Conservation (phyloP, 2,329 filamentous ascomycete genomes). For the Talaromyces amestolkiae region DNA sequence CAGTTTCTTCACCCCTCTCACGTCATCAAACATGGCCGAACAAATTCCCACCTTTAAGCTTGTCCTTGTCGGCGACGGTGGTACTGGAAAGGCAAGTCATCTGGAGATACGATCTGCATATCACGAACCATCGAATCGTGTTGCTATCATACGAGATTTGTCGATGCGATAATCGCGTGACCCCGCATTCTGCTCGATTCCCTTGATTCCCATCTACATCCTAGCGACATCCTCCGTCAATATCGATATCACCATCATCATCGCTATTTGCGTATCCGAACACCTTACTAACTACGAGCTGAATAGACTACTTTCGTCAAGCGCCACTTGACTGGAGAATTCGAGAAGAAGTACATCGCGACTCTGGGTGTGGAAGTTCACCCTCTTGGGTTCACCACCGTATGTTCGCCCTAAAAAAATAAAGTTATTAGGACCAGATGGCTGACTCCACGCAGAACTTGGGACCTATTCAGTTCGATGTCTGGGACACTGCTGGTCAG, state of each 20-base stretch:
- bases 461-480: slow-evolving; percentile 95
- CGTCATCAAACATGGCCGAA: slow-evolving; percentile 60
- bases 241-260: not conserved
- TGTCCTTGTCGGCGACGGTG: slow-evolving; percentile 97
- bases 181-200: slow-evolving; percentile 13
- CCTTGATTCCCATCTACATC: not conserved
- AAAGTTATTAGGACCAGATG: slow-evolving; percentile 24
- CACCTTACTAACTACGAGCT: slow-evolving; percentile 2
- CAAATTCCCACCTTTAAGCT: slow-evolving; percentile 91
- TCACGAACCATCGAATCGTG: not conserved
- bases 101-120: not conserved
- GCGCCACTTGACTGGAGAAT: slow-evolving; percentile 99
- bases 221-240: slow-evolving; percentile 4
- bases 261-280: not conserved
- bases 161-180: slow-evolving; percentile 17
- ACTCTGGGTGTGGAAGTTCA: slow-evolving; percentile 99
- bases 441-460: slow-evolving; percentile 63
- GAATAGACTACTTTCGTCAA: slow-evolving; percentile 98
- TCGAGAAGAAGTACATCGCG: slow-evolving; percentile 99
- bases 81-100: slow-evolving; percentile 90
- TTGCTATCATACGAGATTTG: not conserved
- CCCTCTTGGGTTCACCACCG: slow-evolving; percentile 94
- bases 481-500: slow-evolving; percentile 98
- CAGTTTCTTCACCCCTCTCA: slow-evolving; percentile 18
- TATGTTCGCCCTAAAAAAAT: slow-evolving; percentile 54